phyloP scores from a whole-genome alignment of 805 yeast species.

The Geotrichum ghanense region DNA sequence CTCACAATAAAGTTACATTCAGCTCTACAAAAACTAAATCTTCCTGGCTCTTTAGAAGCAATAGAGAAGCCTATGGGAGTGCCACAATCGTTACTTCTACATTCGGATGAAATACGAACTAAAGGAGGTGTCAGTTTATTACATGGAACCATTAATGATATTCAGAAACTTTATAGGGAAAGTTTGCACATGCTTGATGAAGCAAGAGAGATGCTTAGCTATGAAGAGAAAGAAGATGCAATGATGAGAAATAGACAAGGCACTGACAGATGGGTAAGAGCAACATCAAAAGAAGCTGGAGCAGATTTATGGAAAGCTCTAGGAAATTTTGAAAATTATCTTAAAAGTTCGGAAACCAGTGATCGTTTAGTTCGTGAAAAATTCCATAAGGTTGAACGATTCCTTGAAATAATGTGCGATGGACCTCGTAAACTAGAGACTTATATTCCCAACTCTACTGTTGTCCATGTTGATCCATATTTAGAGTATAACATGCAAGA shows the following conservation, averaged over 20 bases:
- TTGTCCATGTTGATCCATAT: constrained; percentile 25
- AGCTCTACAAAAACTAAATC: constrained; percentile 33
- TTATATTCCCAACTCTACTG: constrained; percentile 23
- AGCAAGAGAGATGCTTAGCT: constrained; percentile 33
- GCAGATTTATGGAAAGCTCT: constrained; percentile 30
- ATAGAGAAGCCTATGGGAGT: constrained; percentile 42
- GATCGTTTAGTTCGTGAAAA: constrained; percentile 42
- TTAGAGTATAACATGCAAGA: constrained; percentile 27
- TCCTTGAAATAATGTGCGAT: constrained; percentile 34
- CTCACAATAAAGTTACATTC: constrained; percentile 16
- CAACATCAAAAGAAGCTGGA: constrained; percentile 35
- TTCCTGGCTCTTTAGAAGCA: constrained; percentile 55
- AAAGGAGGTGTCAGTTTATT: constrained; percentile 41
- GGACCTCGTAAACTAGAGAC: constrained; percentile 21
- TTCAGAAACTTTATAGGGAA: constrained; percentile 32
- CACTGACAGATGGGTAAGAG: constrained; percentile 41
- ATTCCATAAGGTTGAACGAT: constrained; percentile 37
- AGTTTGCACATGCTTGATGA: constrained; percentile 34
- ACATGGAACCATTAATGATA: constrained; percentile 33
- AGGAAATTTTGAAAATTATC: constrained; percentile 35
- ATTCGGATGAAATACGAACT: constrained; percentile 40
- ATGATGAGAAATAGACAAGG: constrained; percentile 42
- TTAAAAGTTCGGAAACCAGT: constrained; percentile 48
- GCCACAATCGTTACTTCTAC: constrained; percentile 46
- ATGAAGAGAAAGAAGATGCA: constrained; percentile 48